Evolutionary conservation across 2,329 filamentous ascomycete species (phyloP), one percentile per base, ranked within the genome.

Genomic region (Orbilia quercus): DNA sequence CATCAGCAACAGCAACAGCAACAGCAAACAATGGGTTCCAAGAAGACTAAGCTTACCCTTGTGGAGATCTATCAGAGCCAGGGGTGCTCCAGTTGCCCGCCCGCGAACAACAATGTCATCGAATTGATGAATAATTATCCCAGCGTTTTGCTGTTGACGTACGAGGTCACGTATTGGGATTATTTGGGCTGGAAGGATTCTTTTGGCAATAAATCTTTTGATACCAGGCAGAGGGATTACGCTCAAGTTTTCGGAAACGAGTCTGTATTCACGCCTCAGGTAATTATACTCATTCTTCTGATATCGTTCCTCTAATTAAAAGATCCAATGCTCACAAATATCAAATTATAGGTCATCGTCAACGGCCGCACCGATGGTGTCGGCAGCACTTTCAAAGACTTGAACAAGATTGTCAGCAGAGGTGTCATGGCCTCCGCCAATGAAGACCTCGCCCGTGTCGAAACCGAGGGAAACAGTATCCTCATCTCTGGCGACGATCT

Each of bases 11-110:
- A 16, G 34, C 40, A 47, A 12, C 31, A n/a, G n/a, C n/a, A n/a
- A n/a, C n/a, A 14, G 22, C 16, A 38, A 45, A 16, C 48, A 62
- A 71, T 57, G 48, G 57, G 40, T 31, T 31, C 40, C 14, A 66
- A 72, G 42, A 60, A 65, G 28, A 48, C 59, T 12, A 72, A 72
- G 23, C 57, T 72, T 16, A 75, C 80, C 23, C 70, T 81, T 7
- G 77, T 79, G 3, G 80, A 81, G 70, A 77, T 81, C 14, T 81
- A 80, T 74, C 79, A 80, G 65, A 80, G 80, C 0, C 80, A 81
- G 72, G 78, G 79, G 57, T 81, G 80, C 48, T 74, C 66, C 14
- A 78, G 80, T 1, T 81, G 80, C 53, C 79, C 80, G 1, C 78
- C 79, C 0, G 77, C 79, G n/a, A 75, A 80, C 1, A 77, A 78